phyloP scores from a whole-genome alignment of 768 basidiomycete species.

The Leccinum variicolor region DNA sequence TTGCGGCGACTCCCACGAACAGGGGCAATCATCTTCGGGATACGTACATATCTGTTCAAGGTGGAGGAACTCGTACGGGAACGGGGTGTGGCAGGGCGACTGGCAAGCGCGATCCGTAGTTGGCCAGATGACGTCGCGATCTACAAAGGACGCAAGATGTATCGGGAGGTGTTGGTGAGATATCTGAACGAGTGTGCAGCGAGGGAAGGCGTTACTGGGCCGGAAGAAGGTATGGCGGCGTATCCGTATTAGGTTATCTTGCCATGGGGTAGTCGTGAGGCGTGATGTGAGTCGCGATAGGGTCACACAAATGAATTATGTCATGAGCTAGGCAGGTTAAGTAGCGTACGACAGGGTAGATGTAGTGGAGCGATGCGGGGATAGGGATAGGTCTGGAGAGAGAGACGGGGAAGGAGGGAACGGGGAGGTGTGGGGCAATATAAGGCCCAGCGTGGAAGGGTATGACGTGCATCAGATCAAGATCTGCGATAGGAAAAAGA shows the following conservation, averaged over 20 bases:
- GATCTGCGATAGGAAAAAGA: conserved; percentile 33
- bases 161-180: conserved; percentile 13
- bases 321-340: not conserved
- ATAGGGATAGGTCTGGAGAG: not conserved
- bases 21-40: conserved; percentile 67
- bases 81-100: conserved; percentile 54
- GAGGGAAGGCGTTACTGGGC: conserved; percentile 9
- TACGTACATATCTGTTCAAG: conserved; percentile 61
- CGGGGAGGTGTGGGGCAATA: conserved; percentile 14
- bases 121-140: conserved; percentile 60
- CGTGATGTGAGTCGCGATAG: not conserved
- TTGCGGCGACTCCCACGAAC: conserved; percentile 59
- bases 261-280: conserved; percentile 7
- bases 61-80: conserved; percentile 51
- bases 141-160: conserved; percentile 29
- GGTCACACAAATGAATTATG: conserved; percentile 1
- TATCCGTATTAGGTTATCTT: conserved; percentile 18
- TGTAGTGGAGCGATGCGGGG: not conserved
- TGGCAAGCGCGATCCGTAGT: conserved; percentile 60
- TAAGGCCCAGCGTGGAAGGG: conserved; percentile 15
- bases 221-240: conserved; percentile 1
- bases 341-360: not conserved
- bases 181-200: conserved; percentile 22
- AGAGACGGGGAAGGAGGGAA: not conserved
- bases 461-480: conserved; percentile 35